Evolutionary conservation across 1,284 basidiomycete genomes (phyloP), one percentile per base, ranked within the genome.

Genomic region (Pyrrhoderma lamaoense): DNA sequence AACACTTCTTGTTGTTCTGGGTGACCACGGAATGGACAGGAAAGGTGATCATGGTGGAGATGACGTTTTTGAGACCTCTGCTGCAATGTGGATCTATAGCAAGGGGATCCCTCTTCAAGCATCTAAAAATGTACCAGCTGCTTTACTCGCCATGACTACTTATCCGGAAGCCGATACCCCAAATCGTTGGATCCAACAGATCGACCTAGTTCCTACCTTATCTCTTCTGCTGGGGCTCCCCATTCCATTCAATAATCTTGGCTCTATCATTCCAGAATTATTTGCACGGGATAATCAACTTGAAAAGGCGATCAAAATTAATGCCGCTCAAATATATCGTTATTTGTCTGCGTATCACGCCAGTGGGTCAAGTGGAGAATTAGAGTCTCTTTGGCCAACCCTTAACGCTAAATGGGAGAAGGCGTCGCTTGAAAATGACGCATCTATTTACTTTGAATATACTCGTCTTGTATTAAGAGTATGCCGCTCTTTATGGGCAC

Each of bases 1-100:
- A 49, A 96, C 94, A 0, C 72, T 99, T 0, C 75, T 99, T 1
- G 78, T 99, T 42, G 77, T 99, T 1, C 75, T 99, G 7, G 96
- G 96, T 1, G 95, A 99, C 63, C 96, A 99, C 63, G 95, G 96
- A 0, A 99, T 99, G 96, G 94, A 98, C 63, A 73, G 80, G 43
- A 79, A 86, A 31, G 96, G 96, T 7, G 95, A 99, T 60, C 95
- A 99, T 61, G 95, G 95, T 0, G 95, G 96, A 1, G 96, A 98
- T 62, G 85, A 85, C 0, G 74, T 77, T 13, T 77, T 89, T 21
- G 96, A 99, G 62, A 89, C 92, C 0, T 86, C 89, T 3, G 76
- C 92, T 1, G 93, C 78, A 0, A 67, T 96, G 23, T 99, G 95
- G 94, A 70, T 98, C 38, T 99, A 97, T 69, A 91, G 88, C 70